Evolutionary conservation across 2,329 filamentous ascomycete species (phyloP).

Genomic region (Fusarium cicatricum): DNA sequence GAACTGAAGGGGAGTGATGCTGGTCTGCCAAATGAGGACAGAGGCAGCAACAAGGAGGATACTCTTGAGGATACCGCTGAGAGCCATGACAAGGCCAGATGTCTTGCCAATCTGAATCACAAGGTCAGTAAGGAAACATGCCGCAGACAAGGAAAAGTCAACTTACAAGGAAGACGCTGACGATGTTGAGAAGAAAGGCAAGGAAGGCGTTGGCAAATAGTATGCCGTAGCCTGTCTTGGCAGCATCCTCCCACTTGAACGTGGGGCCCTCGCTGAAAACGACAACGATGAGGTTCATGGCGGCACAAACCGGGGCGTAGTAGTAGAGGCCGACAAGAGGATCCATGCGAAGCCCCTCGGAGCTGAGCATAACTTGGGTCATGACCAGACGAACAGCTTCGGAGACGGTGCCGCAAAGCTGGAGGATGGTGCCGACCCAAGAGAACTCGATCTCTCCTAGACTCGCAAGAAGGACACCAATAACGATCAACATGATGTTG

Average conservation of each 20-base stretch:
- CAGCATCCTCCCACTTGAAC: slow-evolving; percentile 72
- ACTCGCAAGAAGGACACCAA: slow-evolving; percentile 61
- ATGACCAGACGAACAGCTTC: slow-evolving; percentile 85
- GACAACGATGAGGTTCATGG: slow-evolving; percentile 79
- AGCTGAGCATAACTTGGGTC: slow-evolving; percentile 83
- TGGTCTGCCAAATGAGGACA: slow-evolving; percentile 80
- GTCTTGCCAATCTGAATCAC: slow-evolving; percentile 80
- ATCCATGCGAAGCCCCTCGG: slow-evolving; percentile 84
- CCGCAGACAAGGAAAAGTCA: background rate
- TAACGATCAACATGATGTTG: slow-evolving; percentile 61
- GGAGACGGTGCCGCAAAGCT: slow-evolving; percentile 78
- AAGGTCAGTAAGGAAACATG: background rate
- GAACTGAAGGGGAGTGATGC: slow-evolving; percentile 74
- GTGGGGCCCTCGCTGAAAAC: slow-evolving; percentile 72
- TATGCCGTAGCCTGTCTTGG: slow-evolving; percentile 69
- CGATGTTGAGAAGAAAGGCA: slow-evolving; percentile 83
- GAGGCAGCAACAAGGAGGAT: slow-evolving; percentile 82
- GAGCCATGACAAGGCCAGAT: slow-evolving; percentile 83
- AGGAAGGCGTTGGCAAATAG: slow-evolving; percentile 78
- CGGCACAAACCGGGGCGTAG: slow-evolving; percentile 83
- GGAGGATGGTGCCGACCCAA: slow-evolving; percentile 71
- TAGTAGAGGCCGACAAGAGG: slow-evolving; percentile 89
- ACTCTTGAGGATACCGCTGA: slow-evolving; percentile 88
- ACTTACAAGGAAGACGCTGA: slow-evolving; percentile 85
- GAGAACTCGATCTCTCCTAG: slow-evolving; percentile 75